phyloP scores from a whole-genome alignment of 1,284 basidiomycete genomes.

The Apiotrichum laibachii region DNA sequence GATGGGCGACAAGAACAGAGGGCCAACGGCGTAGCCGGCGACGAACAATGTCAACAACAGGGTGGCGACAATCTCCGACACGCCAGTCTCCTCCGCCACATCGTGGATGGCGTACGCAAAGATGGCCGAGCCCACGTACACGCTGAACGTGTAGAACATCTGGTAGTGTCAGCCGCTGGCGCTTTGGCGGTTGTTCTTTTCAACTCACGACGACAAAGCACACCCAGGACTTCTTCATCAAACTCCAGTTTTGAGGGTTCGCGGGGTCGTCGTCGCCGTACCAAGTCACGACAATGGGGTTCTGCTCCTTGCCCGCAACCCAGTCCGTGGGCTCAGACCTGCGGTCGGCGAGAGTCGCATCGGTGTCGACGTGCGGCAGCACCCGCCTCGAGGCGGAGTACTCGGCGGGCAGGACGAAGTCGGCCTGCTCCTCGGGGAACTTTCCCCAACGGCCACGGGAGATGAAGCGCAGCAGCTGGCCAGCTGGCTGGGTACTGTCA shows the following conservation, averaged over 20 bases:
- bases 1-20: constrained; percentile 52
- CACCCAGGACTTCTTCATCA: constrained; percentile 61
- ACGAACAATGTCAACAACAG: constrained; percentile 34
- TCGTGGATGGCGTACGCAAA: constrained; percentile 9
- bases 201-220: constrained; percentile 39
- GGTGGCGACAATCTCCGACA: constrained; percentile 1
- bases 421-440: constrained; percentile 19
- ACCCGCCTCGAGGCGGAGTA: neutral
- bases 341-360: neutral
- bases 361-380: neutral
- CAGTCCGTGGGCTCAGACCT: neutral
- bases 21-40: constrained; percentile 63
- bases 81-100: neutral
- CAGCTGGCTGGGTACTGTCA: neutral
- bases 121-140: constrained; percentile 8
- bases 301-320: neutral
- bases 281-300: constrained; percentile 56
- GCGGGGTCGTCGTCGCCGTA: constrained; percentile 61
- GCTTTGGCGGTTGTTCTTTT: no score
- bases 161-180: constrained; percentile 54
- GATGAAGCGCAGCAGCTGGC: constrained; percentile 3
- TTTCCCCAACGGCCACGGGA: constrained; percentile 15
- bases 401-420: constrained; percentile 14
- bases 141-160: constrained; percentile 49
- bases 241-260: constrained; percentile 68